Conservation (phyloP, 805 yeast species). For the Teunomyces kruisii region DNA sequence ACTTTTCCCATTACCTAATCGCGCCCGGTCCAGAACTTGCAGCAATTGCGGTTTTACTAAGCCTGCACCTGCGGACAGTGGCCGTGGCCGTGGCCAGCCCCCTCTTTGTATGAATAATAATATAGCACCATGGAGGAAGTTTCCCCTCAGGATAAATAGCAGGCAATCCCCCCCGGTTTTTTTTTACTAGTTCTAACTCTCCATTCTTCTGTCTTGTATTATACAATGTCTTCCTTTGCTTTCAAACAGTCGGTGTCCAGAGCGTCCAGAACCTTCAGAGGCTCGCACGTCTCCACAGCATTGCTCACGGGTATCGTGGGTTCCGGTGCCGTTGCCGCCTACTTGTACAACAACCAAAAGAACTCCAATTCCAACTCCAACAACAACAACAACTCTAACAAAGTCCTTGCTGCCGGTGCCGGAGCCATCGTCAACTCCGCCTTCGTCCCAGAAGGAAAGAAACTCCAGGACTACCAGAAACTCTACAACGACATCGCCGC, state of each 20-base stretch:
- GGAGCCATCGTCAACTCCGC: constrained; percentile 31
- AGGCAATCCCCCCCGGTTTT: neutral
- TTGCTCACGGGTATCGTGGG: constrained; percentile 23
- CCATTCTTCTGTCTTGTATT: no score
- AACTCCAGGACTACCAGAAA: constrained; percentile 56
- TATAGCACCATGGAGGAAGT: no score
- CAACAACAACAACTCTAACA: constrained; percentile 8
- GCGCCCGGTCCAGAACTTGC: no score
- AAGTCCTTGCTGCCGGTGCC: constrained; percentile 18
- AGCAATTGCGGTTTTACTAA: no score
- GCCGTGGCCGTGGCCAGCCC: no score
- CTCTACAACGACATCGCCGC: constrained; percentile 73
- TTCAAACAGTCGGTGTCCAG: constrained; percentile 3
- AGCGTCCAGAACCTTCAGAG: constrained; percentile 1
- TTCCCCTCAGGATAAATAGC: constrained; percentile 2
- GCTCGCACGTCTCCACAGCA: constrained; percentile 5
- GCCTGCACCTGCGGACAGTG: no score
- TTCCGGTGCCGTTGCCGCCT: constrained; percentile 21
- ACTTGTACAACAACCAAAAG: constrained; percentile 17
- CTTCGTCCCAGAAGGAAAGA: constrained; percentile 34
- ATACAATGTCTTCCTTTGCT: constrained; percentile 5
- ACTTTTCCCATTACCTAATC: no score
- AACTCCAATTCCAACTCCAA: constrained; percentile 10
- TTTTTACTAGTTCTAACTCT: no score
- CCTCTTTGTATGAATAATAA: no score